Conservation (phyloP, 345 rosid genomes). For the Orychophragmus violaceus region DNA sequence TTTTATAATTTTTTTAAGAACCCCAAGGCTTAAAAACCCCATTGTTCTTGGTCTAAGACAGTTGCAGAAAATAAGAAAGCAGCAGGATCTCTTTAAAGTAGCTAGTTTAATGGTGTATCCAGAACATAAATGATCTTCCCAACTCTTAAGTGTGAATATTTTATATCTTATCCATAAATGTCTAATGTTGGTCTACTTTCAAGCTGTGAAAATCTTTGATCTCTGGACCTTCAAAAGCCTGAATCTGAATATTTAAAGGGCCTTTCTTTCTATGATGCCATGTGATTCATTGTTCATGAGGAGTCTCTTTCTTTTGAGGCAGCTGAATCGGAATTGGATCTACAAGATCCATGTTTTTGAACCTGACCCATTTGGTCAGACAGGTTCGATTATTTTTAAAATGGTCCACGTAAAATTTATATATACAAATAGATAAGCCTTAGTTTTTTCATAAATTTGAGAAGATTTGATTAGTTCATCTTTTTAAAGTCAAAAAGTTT, state of each 20-base stretch:
- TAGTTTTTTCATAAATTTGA: neutral
- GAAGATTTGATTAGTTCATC: neutral
- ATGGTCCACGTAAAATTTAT: constrained; percentile 1
- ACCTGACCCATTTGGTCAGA: constrained; percentile 6
- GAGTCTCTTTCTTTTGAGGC: constrained; percentile 13
- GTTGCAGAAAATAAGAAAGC: constrained; percentile 24
- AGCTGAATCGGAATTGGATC: constrained; percentile 3
- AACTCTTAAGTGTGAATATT: constrained; percentile 31
- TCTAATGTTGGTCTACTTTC: constrained; percentile 9
- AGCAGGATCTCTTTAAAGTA: constrained; percentile 20
- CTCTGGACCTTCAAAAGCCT: neutral
- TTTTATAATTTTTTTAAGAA: too few species aligned
- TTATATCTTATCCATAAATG: constrained; percentile 3
- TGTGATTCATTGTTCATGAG: constrained; percentile 26
- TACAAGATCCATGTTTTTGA: neutral
- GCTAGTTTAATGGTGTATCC: constrained; percentile 21
- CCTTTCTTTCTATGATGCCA: neutral
- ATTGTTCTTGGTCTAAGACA: too few species aligned
- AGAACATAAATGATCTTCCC: constrained; percentile 4
- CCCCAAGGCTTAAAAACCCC: too few species aligned
- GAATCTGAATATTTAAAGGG: neutral
- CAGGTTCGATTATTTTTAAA: neutral
- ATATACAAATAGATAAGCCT: neutral
- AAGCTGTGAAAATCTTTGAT: constrained; percentile 22
- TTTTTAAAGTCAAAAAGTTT: constrained; percentile 7